Evolutionary conservation across 2,329 filamentous ascomycete species (phyloP), one percentile per base, ranked within the genome.

Genomic region (Trichophaea hybrida): DNA sequence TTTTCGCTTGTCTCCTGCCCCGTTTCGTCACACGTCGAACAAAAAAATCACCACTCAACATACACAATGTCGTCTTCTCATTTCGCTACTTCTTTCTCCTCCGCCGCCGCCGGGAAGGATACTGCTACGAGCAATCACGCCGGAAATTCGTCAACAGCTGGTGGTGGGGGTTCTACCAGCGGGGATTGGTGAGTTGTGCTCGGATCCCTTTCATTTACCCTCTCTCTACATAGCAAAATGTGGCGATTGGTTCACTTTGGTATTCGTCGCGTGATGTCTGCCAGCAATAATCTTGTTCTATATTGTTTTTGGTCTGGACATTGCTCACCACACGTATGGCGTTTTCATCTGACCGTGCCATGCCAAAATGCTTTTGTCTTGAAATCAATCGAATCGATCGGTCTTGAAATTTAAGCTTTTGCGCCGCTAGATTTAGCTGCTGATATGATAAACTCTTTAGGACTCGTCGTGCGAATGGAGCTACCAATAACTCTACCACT

Each of bases 391-490:
- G 24, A 24, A 24, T 24, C 24, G 24, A 24, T 24, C 24, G 24
- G 24, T 24, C 24, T 24, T 24, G 24, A 24, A 3, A 24, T 24
- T 24, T 24, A 24, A 24, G 24, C 24, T 24, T 24, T 24, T 24
- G 24, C 24, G 24, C 24, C 24, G 24, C 24, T 3, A 24, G 24
- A 24, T 24, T 24, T 3, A 24, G n/a, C 10, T 43, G 38, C 38
- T 43, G 38, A 43, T 15, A n/a, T 24, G 46, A 35, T 40, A 43
- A 10, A 31, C 38, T 49, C 43, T 57, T 46, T 54, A 66, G 64
- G 64, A 56, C 61, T 57, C 63, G 61, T 50, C 64, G 64, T 65
- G 59, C 58, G 35, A 66, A 66, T 58, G 64, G 64, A 56, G 60
- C 52, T 34, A 61, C 57, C 24, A 59, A 48, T 46, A 57, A 57